These are phyloP conservation scores for Cladochytrium replicatum DNA, from an alignment of 192 early-diverging fungal species.

Conservation along the genomic window DNA sequence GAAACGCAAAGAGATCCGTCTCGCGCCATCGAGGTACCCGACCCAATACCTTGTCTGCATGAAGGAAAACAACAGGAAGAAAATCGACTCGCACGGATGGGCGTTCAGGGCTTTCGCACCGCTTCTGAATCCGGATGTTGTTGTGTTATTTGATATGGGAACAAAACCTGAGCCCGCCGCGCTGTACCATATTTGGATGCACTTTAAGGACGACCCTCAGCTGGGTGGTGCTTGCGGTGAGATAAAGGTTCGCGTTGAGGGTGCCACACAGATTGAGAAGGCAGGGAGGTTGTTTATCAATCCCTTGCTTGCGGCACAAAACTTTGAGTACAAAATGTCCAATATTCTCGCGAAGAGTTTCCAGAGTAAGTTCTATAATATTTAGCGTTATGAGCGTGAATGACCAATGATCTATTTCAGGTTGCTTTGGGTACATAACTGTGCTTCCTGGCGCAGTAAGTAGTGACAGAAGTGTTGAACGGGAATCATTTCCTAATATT, in stretches of 20 bases:
- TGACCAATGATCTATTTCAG: conserved; percentile 12
- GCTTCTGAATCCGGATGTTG: conserved; percentile 73
- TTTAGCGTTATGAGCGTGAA: conserved; percentile 56
- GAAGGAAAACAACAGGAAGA: conserved; percentile 88
- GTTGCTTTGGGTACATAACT: conserved; percentile 65
- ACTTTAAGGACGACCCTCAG: conserved; percentile 67
- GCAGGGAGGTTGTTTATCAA: conserved; percentile 59
- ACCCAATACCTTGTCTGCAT: conserved; percentile 83
- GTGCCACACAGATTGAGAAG: conserved; percentile 46
- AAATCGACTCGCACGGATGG: conserved; percentile 93
- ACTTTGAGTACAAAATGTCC: conserved; percentile 98
- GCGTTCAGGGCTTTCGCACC: conserved; percentile 89
- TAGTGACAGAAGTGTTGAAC: no score
- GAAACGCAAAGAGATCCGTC: conserved; percentile 48
- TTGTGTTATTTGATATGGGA: conserved; percentile 86
- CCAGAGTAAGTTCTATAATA: conserved; percentile 68
- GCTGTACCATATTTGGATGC: conserved; percentile 90
- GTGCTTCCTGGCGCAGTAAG: conserved; percentile 85
- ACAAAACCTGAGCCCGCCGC: conserved; percentile 74
- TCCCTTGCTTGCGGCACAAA: conserved; percentile 90
- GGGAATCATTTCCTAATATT: no score
- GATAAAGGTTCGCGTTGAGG: conserved; percentile 83
- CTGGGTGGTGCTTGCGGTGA: conserved; percentile 92
- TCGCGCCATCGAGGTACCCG: conserved; percentile 79
- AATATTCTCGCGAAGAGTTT: conserved; percentile 95